phyloP scores from a whole-genome alignment of 495 filamentous ascomycete species.

The Podospora pseudopauciseta region DNA sequence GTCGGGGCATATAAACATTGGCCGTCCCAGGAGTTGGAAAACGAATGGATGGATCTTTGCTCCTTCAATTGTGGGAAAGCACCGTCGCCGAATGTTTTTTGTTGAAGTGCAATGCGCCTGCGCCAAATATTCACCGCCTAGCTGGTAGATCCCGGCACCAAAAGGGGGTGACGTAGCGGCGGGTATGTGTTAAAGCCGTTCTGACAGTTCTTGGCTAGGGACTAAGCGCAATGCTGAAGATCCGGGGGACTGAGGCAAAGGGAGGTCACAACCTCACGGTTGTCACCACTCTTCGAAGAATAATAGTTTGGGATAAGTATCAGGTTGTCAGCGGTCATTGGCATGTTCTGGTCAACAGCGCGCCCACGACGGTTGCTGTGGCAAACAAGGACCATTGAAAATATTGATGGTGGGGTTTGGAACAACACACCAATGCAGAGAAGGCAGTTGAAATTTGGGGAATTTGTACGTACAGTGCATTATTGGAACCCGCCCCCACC shows the following conservation, averaged over 20 bases:
- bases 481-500: neutral
- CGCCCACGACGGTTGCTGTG: conserved; percentile 6
- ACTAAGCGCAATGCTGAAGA: neutral
- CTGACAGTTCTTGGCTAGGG: neutral
- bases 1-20: neutral
- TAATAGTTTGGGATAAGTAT: too few species aligned
- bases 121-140: neutral
- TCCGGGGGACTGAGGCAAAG: neutral
- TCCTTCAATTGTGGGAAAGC: neutral
- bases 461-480: neutral
- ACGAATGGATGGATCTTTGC: neutral
- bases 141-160: neutral
- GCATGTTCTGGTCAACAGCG: neutral
- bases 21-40: neutral
- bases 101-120: neutral
- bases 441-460: neutral
- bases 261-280: neutral
- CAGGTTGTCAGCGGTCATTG: too few species aligned
- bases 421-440: neutral
- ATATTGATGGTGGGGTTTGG: neutral
- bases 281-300: neutral
- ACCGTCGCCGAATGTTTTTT: neutral
- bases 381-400: conserved; percentile 3
- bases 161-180: conserved; percentile 1
- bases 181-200: neutral